Base-by-base conservation (phyloP, 345 rosid genomes). In the Punica granatum region DNA sequence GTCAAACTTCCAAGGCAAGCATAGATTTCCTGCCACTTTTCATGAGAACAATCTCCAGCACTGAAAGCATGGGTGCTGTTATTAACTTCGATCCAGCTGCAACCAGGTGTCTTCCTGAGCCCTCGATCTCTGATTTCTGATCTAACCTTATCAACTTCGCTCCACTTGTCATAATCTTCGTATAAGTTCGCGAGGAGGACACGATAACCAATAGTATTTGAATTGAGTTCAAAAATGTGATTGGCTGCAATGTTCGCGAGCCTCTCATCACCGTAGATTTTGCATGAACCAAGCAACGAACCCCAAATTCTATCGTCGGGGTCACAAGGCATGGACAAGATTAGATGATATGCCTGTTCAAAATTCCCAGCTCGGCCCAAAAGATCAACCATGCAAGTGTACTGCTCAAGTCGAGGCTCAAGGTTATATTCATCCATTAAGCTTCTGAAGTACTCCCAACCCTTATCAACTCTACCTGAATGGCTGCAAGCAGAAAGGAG, bases 381-480 rank as follows among this genome's bases (percentile, higher is more conserved):
- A 61, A 83, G 83, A 76, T 80, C 84, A 49, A 76, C 81, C 83
- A 83, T 78, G 77, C 87, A 83, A 39, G 84, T 74, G 63, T 77
- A 81, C 34, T 83, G 85, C 41, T 83, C 83, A 67, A 83, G 64
- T 63, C 60, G 72, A 56, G 85, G 87, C 58, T 73, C 46, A n/a
- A 81, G 75, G n/a, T 71, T 75, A 51, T 77, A 74, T 59, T 75
- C 69, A 64, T 81, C 72, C 41, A 65, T 46, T 80, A 84, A 75
- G 70, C 74, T 73, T 67, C 69, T 70, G 59, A 79, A 79, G 67
- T 77, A 73, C 43, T 72, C 66, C 81, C 77, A 77, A 56, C 80
- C 85, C 74, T 62, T 58, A 28, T 75, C 74, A 51, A 79, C 73
- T 68, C 63, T 69, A 41, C 85, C 85, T 26, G 74, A 53, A 42